A percentile compares a stretch with the other conserved stretches of the same genome.
Evolutionary conservation across 106 monocot species (phyloP).

Genomic region (Dendrobium nobile): DNA sequence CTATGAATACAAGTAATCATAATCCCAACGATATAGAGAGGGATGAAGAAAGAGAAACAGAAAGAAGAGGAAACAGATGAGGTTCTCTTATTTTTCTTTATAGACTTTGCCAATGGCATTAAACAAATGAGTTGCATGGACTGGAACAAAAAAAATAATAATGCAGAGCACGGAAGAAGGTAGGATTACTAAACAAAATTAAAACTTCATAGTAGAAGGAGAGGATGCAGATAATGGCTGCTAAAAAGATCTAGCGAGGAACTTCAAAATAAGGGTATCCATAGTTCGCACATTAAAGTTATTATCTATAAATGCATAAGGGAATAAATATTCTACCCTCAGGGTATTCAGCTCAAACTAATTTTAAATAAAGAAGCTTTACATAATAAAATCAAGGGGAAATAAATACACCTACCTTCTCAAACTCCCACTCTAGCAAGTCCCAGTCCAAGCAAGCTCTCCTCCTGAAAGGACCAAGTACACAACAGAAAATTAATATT

Average conservation of each 20-base stretch:
- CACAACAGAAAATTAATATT: constrained; percentile 1
- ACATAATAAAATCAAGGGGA: neutral
- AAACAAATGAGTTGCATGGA: neutral
- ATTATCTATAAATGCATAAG: neutral
- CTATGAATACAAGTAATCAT: neutral
- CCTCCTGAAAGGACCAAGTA: constrained; percentile 1
- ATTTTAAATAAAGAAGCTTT: neutral
- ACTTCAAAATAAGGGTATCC: neutral
- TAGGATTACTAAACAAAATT: neutral
- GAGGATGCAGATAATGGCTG: neutral
- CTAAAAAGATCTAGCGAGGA: neutral
- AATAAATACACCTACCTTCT: neutral
- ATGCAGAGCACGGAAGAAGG: too few relatives aligned
- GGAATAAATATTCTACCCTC: neutral
- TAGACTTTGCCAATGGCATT: neutral
- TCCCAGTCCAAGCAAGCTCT: neutral
- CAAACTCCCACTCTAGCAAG: constrained; percentile 7
- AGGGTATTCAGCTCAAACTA: neutral
- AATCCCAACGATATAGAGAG: neutral
- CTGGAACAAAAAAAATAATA: neutral
- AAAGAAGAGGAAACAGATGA: neutral
- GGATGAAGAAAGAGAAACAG: neutral
- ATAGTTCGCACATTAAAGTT: neutral
- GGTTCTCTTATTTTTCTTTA: too few relatives aligned
- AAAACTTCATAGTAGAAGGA: neutral